Evolutionary conservation across 345 rosid species (phyloP), one percentile per base, ranked within the genome.

Genomic region (Salix dunnii): DNA sequence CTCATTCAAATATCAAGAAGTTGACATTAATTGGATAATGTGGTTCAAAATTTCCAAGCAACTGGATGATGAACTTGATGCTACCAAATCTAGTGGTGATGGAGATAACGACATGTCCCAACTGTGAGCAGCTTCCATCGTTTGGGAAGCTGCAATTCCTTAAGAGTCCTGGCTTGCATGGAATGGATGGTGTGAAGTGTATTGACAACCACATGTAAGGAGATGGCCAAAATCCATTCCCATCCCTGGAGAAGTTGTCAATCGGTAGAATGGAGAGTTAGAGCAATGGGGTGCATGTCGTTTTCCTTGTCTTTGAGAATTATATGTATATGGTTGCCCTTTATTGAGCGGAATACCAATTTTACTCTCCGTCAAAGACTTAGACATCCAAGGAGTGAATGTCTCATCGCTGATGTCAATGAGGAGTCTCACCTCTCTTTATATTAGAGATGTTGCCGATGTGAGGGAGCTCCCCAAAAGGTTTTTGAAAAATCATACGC

Each of bases 41-140:
- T 28, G 76, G 76, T 73, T 25, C 42, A 28, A 42, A 42, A 16
- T 77, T 64, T 71, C 80, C 73, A 11, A n/a, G n/a, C n/a, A 58
- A 5, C 6, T 68, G 67, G 79, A 36, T 70, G 51, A 77, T 71
- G 36, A 55, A 21, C 2, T 21, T 71, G 36, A 55, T 33, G 5
- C 49, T 71, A 17, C 31, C 62, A 2, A 49, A 77, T 46, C 68
- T 77, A 17, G 66, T 71, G 65, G 38, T 63, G 35, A n/a, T 77
- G 12, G 1, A 14, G 5, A 7, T 77, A 25, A 9, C 0, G 10
- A 0, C 1, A 5, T 77, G 76, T 53, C 4, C 5, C 8, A 72
- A 30, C 6, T 71, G 67, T 28, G 58, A 72, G 38, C 71, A 71
- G 9, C 63, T 78, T 38, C 76, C 80, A 66, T 42, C 66, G 2